Conservation (phyloP, 176 grass and related monocot species). For the Rhipidocladum racemiflorum region DNA sequence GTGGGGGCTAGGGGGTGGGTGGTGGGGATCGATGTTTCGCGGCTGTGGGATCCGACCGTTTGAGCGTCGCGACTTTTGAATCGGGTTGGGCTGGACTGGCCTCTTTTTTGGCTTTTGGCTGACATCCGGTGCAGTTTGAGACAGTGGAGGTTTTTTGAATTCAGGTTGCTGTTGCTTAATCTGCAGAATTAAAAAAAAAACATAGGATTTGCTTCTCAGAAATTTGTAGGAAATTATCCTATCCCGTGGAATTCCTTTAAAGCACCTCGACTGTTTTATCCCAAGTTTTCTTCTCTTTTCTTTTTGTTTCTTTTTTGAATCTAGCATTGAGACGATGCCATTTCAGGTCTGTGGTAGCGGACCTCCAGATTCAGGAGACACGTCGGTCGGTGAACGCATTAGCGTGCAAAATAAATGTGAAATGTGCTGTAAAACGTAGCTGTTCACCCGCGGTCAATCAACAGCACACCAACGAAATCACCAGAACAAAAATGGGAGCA, state of each 20-base stretch:
- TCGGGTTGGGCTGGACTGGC: neutral
- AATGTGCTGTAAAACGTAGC: too few species aligned
- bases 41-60: conserved; percentile 51
- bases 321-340: neutral
- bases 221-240: too few species aligned
- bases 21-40: neutral
- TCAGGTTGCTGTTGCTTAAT: neutral
- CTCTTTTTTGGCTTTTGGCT: conserved; percentile 20
- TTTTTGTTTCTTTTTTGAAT: neutral
- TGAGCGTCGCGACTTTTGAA: conserved; percentile 35
- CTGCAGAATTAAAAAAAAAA: too few species aligned
- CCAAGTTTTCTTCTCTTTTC: neutral
- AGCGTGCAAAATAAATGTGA: too few species aligned
- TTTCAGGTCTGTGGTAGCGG: neutral
- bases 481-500: too few species aligned
- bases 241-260: too few species aligned
- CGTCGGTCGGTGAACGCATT: too few species aligned
- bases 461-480: too few species aligned
- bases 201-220: too few species aligned
- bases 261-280: neutral
- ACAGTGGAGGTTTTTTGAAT: conserved; percentile 11
- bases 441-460: too few species aligned
- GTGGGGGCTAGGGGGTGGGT: neutral
- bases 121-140: conserved; percentile 17
- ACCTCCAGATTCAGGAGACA: neutral